Evolutionary conservation across 495 filamentous ascomycete genomes (phyloP).

Genomic region (Penicillium bovifimosum): DNA sequence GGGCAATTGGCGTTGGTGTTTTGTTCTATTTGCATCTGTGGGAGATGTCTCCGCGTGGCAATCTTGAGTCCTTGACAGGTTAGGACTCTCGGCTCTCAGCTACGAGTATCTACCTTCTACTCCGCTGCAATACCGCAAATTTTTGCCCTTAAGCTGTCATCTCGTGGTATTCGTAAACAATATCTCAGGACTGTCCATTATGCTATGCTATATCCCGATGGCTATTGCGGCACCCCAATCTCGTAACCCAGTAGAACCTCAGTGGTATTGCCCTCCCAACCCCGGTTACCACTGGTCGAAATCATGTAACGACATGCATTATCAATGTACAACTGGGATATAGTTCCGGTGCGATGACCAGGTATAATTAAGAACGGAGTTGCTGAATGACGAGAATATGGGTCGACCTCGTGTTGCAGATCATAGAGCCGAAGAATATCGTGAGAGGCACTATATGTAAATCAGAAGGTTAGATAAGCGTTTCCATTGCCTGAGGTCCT

Average conservation of each 20-base stretch:
- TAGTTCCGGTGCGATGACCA: conserved; percentile 87
- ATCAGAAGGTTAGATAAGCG: conserved; percentile 2
- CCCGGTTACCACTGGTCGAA: conserved; percentile 81
- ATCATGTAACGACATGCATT: conserved; percentile 87
- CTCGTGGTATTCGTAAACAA: conserved; percentile 8
- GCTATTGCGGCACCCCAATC: conserved; percentile 54
- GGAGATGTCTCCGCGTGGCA: neutral
- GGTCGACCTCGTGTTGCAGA: conserved; percentile 61
- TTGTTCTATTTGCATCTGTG: neutral
- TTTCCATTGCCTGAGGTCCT: neutral
- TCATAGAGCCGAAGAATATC: conserved; percentile 94
- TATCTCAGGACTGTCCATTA: neutral
- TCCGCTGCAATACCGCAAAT: neutral
- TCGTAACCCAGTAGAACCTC: conserved; percentile 95
- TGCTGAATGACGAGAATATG: conserved; percentile 62
- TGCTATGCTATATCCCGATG: neutral
- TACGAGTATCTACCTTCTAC: neutral
- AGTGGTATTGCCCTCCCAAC: conserved; percentile 91
- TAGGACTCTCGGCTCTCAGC: neutral
- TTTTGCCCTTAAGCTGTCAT: neutral
- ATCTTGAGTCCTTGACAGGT: neutral
- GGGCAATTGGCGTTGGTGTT: conserved; percentile 9
- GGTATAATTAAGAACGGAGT: conserved; percentile 94
- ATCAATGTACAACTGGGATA: conserved; percentile 77
- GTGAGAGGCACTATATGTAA: conserved; percentile 63